phyloP scores from a whole-genome alignment of 1,139 yeast species.

The Lodderomyces jiufengensis region DNA sequence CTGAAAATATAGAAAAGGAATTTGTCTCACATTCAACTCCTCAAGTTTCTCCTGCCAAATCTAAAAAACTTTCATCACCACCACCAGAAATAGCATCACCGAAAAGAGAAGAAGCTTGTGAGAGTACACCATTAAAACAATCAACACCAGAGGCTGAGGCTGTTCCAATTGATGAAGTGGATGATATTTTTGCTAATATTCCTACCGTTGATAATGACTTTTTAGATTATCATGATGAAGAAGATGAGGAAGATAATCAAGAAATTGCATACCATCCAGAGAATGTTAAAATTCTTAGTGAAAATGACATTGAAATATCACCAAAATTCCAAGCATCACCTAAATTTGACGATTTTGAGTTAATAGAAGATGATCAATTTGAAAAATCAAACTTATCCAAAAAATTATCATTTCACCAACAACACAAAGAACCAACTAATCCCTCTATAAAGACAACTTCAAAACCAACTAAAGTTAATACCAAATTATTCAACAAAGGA shows the following conservation, averaged over 20 bases:
- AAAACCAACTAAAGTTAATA: conserved; percentile 13
- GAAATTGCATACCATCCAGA: not conserved
- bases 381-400: no score
- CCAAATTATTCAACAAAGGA: conserved; percentile 13
- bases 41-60: no score
- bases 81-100: not conserved
- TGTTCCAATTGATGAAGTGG: not conserved
- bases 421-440: not conserved
- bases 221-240: conserved; percentile 3
- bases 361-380: no score
- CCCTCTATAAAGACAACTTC: conserved; percentile 1
- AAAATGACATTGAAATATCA: no score
- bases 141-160: conserved; percentile 2
- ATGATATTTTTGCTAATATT: conserved; percentile 1
- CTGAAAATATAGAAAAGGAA: no score
- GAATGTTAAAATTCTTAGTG: not conserved
- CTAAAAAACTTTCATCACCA: no score
- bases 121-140: not conserved
- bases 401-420: no score
- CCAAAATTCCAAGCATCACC: no score
- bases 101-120: not conserved
- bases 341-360: no score
- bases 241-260: not conserved
- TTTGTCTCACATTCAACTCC: no score
- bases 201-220: conserved; percentile 4